A percentile compares a stretch with the other conserved stretches of the same genome.
These are phyloP conservation scores for Aspergillus phoenicis DNA, from an alignment of 2,329 filamentous ascomycete genomes.

Conservation along the genomic window DNA sequence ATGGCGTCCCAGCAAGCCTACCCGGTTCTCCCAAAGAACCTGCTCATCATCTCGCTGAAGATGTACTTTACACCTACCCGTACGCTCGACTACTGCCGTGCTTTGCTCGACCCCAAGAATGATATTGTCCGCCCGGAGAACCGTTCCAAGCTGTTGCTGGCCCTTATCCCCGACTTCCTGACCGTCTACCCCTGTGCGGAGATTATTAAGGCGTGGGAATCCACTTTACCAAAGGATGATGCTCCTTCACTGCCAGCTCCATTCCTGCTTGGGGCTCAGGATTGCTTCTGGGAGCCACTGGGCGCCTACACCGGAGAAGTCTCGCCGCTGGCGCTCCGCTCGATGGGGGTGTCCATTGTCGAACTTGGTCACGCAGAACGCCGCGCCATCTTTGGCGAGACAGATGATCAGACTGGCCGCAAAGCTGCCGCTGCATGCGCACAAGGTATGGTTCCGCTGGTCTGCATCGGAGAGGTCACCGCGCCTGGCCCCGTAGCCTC, in stretches of 20 bases:
- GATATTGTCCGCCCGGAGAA: slow-evolving; percentile 46
- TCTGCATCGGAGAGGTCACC: slow-evolving; percentile 76
- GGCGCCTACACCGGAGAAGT: slow-evolving; percentile 80
- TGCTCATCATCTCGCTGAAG: slow-evolving; percentile 44
- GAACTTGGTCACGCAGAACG: slow-evolving; percentile 83
- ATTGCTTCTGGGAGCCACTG: slow-evolving; percentile 68
- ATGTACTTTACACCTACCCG: slow-evolving; percentile 44
- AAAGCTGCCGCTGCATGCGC: slow-evolving; percentile 70
- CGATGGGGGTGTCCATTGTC: slow-evolving; percentile 71
- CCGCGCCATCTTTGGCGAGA: slow-evolving; percentile 71
- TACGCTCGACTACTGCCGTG: slow-evolving; percentile 60
- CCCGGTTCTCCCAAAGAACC: slow-evolving; percentile 39
- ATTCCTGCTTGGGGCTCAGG: slow-evolving; percentile 73
- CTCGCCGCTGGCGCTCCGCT: slow-evolving; percentile 66
- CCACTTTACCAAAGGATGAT: slow-evolving; percentile 21
- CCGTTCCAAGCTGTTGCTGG: slow-evolving; percentile 64
- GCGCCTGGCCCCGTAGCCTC: slow-evolving; percentile 50
- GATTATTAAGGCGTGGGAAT: slow-evolving; percentile 39
- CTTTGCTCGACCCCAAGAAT: slow-evolving; percentile 53
- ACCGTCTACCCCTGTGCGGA: slow-evolving; percentile 57
- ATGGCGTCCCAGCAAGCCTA: slow-evolving; percentile 22
- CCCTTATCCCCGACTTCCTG: slow-evolving; percentile 77
- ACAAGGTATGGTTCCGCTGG: slow-evolving; percentile 73
- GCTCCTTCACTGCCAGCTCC: slow-evolving; percentile 41
- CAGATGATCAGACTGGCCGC: slow-evolving; percentile 65